phyloP scores from a whole-genome alignment of 148 eudicot genomes.

The Spergularia bocconei region DNA sequence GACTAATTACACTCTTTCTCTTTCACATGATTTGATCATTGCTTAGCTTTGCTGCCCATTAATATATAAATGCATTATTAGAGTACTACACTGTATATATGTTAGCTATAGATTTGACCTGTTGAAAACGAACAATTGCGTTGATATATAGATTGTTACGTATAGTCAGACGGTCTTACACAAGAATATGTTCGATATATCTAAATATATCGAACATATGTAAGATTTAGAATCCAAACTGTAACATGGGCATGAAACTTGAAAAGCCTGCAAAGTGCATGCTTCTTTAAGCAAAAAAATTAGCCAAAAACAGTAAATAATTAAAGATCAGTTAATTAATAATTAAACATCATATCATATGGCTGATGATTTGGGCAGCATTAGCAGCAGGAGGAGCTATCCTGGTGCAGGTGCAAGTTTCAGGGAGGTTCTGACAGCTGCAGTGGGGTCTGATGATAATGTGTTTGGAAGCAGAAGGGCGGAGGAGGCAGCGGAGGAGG shows the following conservation, averaged over 20 bases:
- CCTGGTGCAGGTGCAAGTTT: constrained; percentile 24
- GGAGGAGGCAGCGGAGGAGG: constrained; percentile 33
- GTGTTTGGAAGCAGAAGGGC: constrained; percentile 28
- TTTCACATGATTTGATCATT: no score
- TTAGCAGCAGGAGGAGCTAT: constrained; percentile 24
- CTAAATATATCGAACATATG: no score
- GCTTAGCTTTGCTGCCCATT: no score
- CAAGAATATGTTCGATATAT: no score
- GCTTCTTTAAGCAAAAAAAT: background rate
- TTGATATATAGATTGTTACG: no score
- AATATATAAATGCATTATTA: no score
- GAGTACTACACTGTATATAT: no score
- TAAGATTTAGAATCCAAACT: no score
- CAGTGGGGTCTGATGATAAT: constrained; percentile 12
- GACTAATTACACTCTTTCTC: no score
- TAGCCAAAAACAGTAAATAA: background rate
- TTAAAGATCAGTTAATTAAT: background rate
- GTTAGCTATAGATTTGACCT: no score
- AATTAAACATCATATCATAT: background rate
- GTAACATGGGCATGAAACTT: constrained; percentile 9
- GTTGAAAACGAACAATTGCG: no score
- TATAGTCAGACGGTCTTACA: no score
- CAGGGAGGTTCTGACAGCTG: constrained; percentile 23
- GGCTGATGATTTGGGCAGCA: constrained; percentile 20
- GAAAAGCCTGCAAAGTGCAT: constrained; percentile 4